These are phyloP conservation scores for Mycena olivaceomarginata DNA, from an alignment of 768 basidiomycete genomes.

Conservation along the genomic window DNA sequence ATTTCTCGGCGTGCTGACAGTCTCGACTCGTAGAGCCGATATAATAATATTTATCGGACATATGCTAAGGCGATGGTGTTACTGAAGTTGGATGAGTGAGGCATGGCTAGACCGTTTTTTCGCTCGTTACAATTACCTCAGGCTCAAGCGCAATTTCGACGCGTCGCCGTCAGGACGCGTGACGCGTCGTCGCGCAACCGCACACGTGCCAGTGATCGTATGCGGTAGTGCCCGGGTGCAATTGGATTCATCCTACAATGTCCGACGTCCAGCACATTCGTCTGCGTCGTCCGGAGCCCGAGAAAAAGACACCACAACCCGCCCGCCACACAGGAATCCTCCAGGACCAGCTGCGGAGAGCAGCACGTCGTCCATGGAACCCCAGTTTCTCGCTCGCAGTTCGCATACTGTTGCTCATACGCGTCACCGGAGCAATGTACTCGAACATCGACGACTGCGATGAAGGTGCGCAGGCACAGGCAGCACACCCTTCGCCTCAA, in stretches of 20 bases:
- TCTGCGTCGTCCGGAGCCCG: slow-evolving; percentile 66
- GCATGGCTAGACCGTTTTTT: too few relatives aligned
- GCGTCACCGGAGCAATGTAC: slow-evolving; percentile 94
- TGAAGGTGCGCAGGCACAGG: slow-evolving; percentile 77
- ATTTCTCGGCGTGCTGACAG: too few relatives aligned
- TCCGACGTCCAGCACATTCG: slow-evolving; percentile 52
- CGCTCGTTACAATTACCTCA: too few relatives aligned
- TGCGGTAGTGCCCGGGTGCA: too few relatives aligned
- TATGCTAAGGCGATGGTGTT: too few relatives aligned
- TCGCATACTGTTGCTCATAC: slow-evolving; percentile 87
- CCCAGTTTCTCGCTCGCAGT: slow-evolving; percentile 91
- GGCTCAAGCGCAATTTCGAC: too few relatives aligned
- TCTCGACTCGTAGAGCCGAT: too few relatives aligned
- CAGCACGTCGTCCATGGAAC: slow-evolving; percentile 87
- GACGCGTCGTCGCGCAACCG: too few relatives aligned
- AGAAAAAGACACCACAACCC: slow-evolving; percentile 51
- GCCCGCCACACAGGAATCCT: slow-evolving; percentile 80
- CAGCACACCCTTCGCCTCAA: slow-evolving; percentile 11
- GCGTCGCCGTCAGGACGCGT: too few relatives aligned
- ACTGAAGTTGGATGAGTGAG: too few relatives aligned
- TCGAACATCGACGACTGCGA: slow-evolving; percentile 97
- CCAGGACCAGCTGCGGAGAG: slow-evolving; percentile 87
- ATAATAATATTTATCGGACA: too few relatives aligned
- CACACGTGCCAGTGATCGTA: too few relatives aligned
- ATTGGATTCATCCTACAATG: neutral